Conservation (phyloP, 148 eudicot genomes). For the Rhododendron vialii region DNA sequence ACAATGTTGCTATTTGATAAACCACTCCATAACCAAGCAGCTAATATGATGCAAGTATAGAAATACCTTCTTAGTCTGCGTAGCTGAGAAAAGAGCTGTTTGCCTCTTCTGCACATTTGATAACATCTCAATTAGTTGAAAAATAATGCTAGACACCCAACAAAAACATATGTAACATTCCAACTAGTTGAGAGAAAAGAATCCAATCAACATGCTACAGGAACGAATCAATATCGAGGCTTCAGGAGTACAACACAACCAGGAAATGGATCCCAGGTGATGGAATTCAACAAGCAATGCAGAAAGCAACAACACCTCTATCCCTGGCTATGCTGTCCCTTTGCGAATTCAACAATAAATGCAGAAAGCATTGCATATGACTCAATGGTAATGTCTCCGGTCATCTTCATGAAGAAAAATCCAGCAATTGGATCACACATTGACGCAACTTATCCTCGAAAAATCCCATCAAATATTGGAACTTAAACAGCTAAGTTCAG, state of each 20-base stretch:
- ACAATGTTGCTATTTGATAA: not conserved
- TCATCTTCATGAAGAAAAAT: not conserved
- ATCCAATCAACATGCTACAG: not conserved
- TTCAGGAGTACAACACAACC: not conserved
- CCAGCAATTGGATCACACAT: not conserved
- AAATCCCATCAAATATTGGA: not conserved
- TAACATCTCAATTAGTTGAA: slow-evolving; percentile 1
- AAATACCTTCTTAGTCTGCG: slow-evolving; percentile 85
- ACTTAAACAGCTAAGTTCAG: not conserved
- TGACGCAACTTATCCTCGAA: not conserved
- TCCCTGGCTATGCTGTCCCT: not conserved
- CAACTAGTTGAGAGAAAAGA: not conserved
- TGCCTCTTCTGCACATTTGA: slow-evolving; percentile 60
- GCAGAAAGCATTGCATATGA: not conserved
- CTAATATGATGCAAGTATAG: not conserved
- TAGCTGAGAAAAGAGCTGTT: slow-evolving; percentile 97
- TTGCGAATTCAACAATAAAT: not conserved
- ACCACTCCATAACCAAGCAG: not conserved
- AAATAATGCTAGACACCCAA: not conserved
- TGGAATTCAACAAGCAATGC: not conserved
- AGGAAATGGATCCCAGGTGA: not conserved
- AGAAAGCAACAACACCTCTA: slow-evolving; percentile 1
- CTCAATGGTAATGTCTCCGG: not conserved
- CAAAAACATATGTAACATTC: not conserved
- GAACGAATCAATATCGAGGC: not conserved